phyloP scores from a whole-genome alignment of 2,329 filamentous ascomycete species.

The Aspergillus candidus region DNA sequence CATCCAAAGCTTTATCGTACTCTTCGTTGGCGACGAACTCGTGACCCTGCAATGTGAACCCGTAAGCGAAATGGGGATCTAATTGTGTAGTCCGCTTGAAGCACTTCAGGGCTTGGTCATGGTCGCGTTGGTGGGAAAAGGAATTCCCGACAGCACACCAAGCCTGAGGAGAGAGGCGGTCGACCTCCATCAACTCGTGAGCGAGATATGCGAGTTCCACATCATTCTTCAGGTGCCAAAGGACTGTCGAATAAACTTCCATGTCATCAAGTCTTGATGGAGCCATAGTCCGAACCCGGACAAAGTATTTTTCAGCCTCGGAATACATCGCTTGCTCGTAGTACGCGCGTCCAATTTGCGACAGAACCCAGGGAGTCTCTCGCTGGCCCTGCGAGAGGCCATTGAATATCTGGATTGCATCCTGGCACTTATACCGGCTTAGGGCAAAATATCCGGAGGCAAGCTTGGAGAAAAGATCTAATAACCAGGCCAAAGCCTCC shows the following conservation, averaged over 20 bases:
- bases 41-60: slow-evolving; percentile 90
- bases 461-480: slow-evolving; percentile 77
- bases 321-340: slow-evolving; percentile 84
- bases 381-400: slow-evolving; percentile 67
- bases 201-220: slow-evolving; percentile 87
- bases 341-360: slow-evolving; percentile 82
- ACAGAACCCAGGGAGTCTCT: slow-evolving; percentile 88
- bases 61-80: slow-evolving; percentile 86
- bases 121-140: slow-evolving; percentile 84
- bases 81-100: slow-evolving; percentile 93
- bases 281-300: slow-evolving; percentile 68
- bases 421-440: slow-evolving; percentile 69
- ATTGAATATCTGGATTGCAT: slow-evolving; percentile 69
- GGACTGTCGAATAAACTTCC: slow-evolving; percentile 96
- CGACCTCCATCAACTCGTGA: slow-evolving; percentile 79
- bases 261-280: slow-evolving; percentile 86
- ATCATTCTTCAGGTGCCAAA: slow-evolving; percentile 96
- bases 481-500: slow-evolving; percentile 67
- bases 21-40: slow-evolving; percentile 96
- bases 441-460: slow-evolving; percentile 73
- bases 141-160: slow-evolving; percentile 96
- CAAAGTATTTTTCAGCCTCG: slow-evolving; percentile 82
- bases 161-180: slow-evolving; percentile 84
- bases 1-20: slow-evolving; percentile 85
- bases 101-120: slow-evolving; percentile 88